These are phyloP conservation scores for Infundibulicybe gibba DNA, from an alignment of 768 basidiomycete species.

Conservation along the genomic window DNA sequence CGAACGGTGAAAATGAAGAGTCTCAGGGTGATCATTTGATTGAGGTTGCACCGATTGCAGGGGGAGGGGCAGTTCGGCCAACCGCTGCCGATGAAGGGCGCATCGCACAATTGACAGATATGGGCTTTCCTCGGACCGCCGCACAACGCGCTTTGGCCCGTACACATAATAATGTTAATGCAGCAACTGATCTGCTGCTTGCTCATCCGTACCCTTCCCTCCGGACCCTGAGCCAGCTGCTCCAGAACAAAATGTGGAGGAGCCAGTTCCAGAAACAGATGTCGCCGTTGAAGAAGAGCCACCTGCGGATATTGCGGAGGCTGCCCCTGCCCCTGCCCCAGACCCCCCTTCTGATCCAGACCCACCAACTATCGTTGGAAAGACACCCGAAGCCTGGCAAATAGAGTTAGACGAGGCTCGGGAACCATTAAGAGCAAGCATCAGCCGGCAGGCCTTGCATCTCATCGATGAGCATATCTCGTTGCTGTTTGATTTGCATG, in stretches of 20 bases:
- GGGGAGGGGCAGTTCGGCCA: constrained; percentile 25
- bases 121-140: constrained; percentile 94
- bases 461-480: constrained; percentile 86
- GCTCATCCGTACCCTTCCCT: constrained; percentile 76
- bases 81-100: constrained; percentile 71
- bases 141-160: constrained; percentile 82
- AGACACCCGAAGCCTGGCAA: constrained; percentile 60
- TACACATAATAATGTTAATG: constrained; percentile 82
- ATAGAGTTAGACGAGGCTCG: constrained; percentile 64
- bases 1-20: constrained; percentile 81
- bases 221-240: constrained; percentile 54
- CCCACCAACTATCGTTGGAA: constrained; percentile 23
- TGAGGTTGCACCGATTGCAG: constrained; percentile 23
- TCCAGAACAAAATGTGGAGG: constrained; percentile 10
- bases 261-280: constrained; percentile 8
- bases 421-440: constrained; percentile 56
- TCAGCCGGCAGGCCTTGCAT: constrained; percentile 67
- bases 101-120: constrained; percentile 84
- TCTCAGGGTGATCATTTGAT: constrained; percentile 39
- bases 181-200: constrained; percentile 85
- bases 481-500: constrained; percentile 85
- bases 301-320: constrained; percentile 17
- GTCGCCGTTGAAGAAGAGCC: constrained; percentile 23
- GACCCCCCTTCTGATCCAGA: constrained; percentile 6
- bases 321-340: constrained; percentile 7